Conservation (phyloP, 805 yeast genomes). For the Scheffersomyces stipitis region DNA sequence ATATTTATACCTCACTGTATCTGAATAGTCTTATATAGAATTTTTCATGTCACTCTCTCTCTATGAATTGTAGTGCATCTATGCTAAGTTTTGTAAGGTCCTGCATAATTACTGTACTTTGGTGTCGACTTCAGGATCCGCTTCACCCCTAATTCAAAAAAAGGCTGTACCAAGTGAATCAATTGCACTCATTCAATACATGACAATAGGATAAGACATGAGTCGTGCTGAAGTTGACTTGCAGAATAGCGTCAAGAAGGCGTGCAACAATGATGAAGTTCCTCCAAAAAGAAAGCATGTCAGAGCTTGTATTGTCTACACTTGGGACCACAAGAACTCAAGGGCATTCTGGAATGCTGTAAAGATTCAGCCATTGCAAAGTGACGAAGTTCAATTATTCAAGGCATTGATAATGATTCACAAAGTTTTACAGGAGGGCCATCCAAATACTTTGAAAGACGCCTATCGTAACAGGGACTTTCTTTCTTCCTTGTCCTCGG, state of each 20-base stretch:
- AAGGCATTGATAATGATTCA: slow-evolving; percentile 84
- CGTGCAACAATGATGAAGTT: slow-evolving; percentile 79
- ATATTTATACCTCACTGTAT: no score
- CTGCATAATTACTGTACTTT: no score
- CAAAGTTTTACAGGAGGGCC: slow-evolving; percentile 98
- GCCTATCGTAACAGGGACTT: slow-evolving; percentile 78
- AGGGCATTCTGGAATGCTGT: slow-evolving; percentile 82
- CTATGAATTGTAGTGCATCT: no score
- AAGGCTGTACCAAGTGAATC: slow-evolving; percentile 1
- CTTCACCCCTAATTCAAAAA: slow-evolving; percentile 1
- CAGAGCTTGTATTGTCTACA: slow-evolving; percentile 89
- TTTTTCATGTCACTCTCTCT: no score
- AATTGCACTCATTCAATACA: no score
- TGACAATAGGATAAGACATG: no score
- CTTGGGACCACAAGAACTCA: slow-evolving; percentile 92
- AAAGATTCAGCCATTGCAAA: slow-evolving; percentile 74
- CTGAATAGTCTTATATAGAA: no score
- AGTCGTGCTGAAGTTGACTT: slow-evolving; percentile 48
- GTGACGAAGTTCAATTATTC: slow-evolving; percentile 80
- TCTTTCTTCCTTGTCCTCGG: slow-evolving; percentile 69
- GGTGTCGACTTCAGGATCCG: no score
- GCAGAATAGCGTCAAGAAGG: slow-evolving; percentile 68
- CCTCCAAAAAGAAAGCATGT: slow-evolving; percentile 97
- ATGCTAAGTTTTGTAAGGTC: no score
- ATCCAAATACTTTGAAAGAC: slow-evolving; percentile 75